Percentiles rank a stretch among this genome's conserved stretches.
These are phyloP conservation scores for Hylodesmum podocarpum DNA, from an alignment of 306 rosid species.

Conservation along the genomic window DNA sequence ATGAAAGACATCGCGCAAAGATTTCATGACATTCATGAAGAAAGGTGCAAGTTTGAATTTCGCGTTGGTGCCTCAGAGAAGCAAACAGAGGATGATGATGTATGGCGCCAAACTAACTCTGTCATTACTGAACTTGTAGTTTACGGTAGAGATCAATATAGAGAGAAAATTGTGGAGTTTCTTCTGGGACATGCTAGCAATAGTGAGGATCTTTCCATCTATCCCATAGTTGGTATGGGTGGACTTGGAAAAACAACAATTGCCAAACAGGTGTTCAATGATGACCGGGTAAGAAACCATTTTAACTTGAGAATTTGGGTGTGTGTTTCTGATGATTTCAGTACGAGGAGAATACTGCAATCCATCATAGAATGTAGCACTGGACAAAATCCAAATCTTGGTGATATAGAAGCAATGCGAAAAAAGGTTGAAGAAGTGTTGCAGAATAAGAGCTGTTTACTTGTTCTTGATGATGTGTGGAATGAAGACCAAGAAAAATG, in stretches of 20 bases:
- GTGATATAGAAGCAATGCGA: neutral
- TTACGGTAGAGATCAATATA: too few relatives aligned
- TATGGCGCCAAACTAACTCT: too few relatives aligned
- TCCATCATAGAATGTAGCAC: neutral
- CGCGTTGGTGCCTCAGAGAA: too few relatives aligned
- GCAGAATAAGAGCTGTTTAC: slow-evolving; percentile 7
- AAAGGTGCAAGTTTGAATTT: neutral
- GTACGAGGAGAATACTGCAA: neutral
- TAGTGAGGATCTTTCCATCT: neutral
- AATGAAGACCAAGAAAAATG: slow-evolving; percentile 26
- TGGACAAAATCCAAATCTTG: neutral
- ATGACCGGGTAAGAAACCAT: neutral
- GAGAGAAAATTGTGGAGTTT: too few relatives aligned
- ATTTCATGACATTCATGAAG: neutral
- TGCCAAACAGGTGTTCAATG: neutral
- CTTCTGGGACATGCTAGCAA: too few relatives aligned
- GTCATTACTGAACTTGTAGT: too few relatives aligned
- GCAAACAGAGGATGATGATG: too few relatives aligned
- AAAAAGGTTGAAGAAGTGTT: slow-evolving; percentile 1
- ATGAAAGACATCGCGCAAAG: neutral
- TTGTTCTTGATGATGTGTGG: slow-evolving; percentile 45
- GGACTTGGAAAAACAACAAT: slow-evolving; percentile 26
- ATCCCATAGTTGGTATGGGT: slow-evolving; percentile 9
- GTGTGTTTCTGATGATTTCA: neutral
- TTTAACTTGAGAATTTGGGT: slow-evolving; percentile 4